Base-by-base conservation (phyloP, 345 rosid genomes). In the Corchorus capsularis region DNA sequence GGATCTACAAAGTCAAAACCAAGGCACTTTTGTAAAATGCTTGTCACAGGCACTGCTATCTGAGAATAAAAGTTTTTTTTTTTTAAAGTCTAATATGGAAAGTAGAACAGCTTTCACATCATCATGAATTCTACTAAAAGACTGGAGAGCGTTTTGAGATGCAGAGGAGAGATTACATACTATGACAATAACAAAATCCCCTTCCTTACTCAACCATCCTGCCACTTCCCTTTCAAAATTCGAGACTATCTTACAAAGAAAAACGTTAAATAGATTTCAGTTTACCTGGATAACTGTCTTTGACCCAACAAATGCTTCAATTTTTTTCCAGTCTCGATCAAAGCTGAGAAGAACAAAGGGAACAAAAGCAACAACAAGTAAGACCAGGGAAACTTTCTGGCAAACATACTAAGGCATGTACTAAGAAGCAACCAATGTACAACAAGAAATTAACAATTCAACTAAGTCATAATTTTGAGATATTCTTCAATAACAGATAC, bases 281-380 rank as follows among this genome's bases (percentile, higher is more conserved):
- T 45, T 61, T 67, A 91, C 98, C 96, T 93, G 98, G 78, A 93
- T 91, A 75, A 87, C 94, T 62, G 98, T 90, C 88, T 91, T 93
- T 54, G 98, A 91, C 71, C 96, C 98, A 75, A 91, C 75, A 77
- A 93, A 93, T 22, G 98, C 94, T 87, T 93, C 94, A 70, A 93
- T 93, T 82, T 93, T 93, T 78, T 91, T 93, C 98, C 98, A 93
- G 81, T 93, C 98, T 64, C 96, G 93, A 37, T 93, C 98, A 86
- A 93, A 93, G 72, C 98, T 93, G 87, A 55, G 69, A 39, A 71
- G 49, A 70, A 80, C 52, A 57, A 72, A 41, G 52, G 13, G 12
- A 52, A 57, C 11, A 22, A n/a, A 35, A 61, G n/a, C 49, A 54
- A 14, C 39, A 60, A 46, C 16, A 17, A 57, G 43, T 61, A 22